phyloP scores from a whole-genome alignment of 129 eudicot species.

The Lactuca sativa region DNA sequence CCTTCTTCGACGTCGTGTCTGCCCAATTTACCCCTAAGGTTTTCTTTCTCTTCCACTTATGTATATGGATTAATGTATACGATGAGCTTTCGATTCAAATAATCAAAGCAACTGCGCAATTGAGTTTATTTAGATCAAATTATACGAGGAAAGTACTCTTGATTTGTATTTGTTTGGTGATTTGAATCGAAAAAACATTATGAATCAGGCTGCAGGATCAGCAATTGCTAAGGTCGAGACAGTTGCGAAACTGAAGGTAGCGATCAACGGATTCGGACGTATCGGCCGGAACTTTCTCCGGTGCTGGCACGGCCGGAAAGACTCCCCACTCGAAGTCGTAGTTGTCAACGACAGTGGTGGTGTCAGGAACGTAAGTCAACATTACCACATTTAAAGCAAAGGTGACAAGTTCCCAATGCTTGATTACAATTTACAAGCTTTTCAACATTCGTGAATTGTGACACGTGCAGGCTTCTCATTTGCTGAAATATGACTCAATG shows the following conservation, averaged over 20 bases:
- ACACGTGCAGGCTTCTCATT: conserved; percentile 85
- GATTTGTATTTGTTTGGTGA: background rate
- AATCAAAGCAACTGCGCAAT: no score
- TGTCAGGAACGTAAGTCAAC: conserved; percentile 78
- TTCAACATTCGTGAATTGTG: background rate
- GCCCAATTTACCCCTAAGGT: conserved; percentile 78
- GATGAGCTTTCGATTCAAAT: background rate
- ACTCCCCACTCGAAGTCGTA: conserved; percentile 89
- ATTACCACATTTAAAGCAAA: background rate
- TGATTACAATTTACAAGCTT: background rate
- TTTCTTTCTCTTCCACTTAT: conserved; percentile 1
- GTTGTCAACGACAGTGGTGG: conserved; percentile 98
- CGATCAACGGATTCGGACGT: conserved; percentile 97
- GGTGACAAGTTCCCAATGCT: background rate
- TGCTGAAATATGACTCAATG: conserved; percentile 92
- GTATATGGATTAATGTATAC: background rate
- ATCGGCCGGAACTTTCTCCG: conserved; percentile 97
- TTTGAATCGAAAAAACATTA: background rate
- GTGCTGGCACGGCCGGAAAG: conserved; percentile 96
- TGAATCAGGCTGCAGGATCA: conserved; percentile 51
- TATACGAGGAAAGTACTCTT: background rate
- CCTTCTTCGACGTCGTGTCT: conserved; percentile 72
- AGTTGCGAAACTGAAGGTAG: conserved; percentile 92
- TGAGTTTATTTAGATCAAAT: background rate
- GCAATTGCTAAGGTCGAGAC: conserved; percentile 55